Conservation (phyloP, 2,329 filamentous ascomycete genomes). For the Colletotrichum aenigma region DNA sequence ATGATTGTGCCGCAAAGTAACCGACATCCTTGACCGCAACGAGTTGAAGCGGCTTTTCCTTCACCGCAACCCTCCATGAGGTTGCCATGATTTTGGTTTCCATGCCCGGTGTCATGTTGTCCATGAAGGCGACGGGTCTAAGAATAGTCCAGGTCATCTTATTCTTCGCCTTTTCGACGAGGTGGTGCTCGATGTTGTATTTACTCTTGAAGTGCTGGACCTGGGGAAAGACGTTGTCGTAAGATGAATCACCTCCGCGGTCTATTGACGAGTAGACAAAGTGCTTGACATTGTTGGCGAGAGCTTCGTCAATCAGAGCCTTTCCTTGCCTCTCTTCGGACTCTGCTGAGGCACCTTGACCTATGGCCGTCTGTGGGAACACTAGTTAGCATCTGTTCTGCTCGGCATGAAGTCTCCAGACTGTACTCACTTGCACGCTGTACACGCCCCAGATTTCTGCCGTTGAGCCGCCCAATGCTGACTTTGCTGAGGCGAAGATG, state of each 20-base stretch:
- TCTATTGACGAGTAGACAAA: constrained; percentile 70
- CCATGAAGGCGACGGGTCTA: constrained; percentile 67
- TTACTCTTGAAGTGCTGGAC: constrained; percentile 69
- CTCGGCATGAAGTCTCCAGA: too few relatives aligned
- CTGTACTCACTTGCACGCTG: constrained; percentile 52
- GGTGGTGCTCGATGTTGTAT: constrained; percentile 64
- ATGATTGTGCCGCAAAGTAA: constrained; percentile 46
- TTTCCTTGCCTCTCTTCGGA: constrained; percentile 57
- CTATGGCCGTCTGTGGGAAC: background rate
- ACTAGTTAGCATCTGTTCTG: background rate
- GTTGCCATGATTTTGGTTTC: constrained; percentile 38
- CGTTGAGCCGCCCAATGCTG: background rate
- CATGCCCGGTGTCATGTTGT: constrained; percentile 46
- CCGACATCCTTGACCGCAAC: constrained; percentile 49
- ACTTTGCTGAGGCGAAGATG: constrained; percentile 51
- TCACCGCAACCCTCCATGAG: constrained; percentile 31
- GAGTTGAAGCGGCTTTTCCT: constrained; percentile 40
- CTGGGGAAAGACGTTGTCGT: constrained; percentile 54
- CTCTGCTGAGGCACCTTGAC: background rate
- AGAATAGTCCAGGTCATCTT: constrained; percentile 66
- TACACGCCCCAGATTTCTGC: constrained; percentile 62
- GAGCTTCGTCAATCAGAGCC: constrained; percentile 59
- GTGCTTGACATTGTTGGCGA: constrained; percentile 58
- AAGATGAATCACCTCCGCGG: constrained; percentile 55
- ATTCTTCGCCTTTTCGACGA: constrained; percentile 48